phyloP scores from a whole-genome alignment of 2,329 filamentous ascomycete species.

The Pseudocercospora fijiensis region DNA sequence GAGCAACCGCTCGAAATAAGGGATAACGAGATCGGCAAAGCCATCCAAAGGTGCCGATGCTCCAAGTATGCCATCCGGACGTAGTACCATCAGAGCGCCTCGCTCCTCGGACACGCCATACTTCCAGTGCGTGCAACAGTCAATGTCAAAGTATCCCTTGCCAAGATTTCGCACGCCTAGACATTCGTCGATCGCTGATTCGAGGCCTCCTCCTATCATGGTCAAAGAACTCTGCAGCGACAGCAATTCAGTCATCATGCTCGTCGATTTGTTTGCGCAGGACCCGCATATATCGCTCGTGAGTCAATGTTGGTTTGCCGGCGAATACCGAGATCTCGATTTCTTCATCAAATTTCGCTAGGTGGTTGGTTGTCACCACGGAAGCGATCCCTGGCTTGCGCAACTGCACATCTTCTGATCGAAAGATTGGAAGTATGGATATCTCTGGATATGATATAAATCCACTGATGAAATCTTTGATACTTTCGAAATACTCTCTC shows the following conservation, averaged over 20 bases:
- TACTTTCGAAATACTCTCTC: neutral
- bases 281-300: neutral
- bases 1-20: conserved; percentile 15
- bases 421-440: conserved; percentile 22
- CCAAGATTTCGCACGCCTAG: conserved; percentile 40
- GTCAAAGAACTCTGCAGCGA: conserved; percentile 32
- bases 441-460: neutral
- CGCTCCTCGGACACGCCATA: conserved; percentile 33
- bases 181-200: conserved; percentile 38
- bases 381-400: conserved; percentile 26
- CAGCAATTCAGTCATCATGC: neutral
- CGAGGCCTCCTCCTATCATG: conserved; percentile 34
- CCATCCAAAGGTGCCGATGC: conserved; percentile 8
- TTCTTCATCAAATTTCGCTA: conserved; percentile 29
- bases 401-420: conserved; percentile 30
- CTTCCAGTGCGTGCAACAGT: conserved; percentile 24
- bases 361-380: conserved; percentile 23
- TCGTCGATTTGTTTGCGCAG: conserved; percentile 14
- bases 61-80: conserved; percentile 37
- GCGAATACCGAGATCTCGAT: conserved; percentile 32
- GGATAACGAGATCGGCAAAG: conserved; percentile 10
- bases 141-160: conserved; percentile 40
- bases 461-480: neutral
- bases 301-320: conserved; percentile 17
- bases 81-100: conserved; percentile 36